Evolutionary conservation across 768 basidiomycete genomes (phyloP).

Genomic region (Phanerodontia chrysosporium): DNA sequence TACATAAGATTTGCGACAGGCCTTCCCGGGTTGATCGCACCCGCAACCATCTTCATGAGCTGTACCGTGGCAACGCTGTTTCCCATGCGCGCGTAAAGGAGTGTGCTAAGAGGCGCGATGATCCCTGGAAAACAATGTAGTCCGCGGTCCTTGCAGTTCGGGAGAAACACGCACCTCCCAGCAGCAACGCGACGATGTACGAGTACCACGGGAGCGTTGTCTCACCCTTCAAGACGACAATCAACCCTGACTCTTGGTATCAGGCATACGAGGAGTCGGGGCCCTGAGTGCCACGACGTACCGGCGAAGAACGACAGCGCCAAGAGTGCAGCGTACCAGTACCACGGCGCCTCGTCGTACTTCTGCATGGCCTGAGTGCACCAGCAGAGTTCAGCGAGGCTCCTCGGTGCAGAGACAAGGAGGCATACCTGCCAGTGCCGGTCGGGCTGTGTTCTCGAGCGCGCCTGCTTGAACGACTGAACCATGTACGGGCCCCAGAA

Average conservation of each 20-base stretch:
- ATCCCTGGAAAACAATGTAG: constrained; percentile 5
- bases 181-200: constrained; percentile 51
- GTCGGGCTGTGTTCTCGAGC: constrained; percentile 44
- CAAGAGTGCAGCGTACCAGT: constrained; percentile 53
- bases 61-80: constrained; percentile 57
- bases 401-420: background rate
- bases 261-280: background rate
- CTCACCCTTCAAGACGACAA: constrained; percentile 54
- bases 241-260: constrained; percentile 36
- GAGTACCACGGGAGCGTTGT: constrained; percentile 63
- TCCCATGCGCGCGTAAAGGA: constrained; percentile 56
- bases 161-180: constrained; percentile 30
- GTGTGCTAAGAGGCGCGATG: constrained; percentile 49
- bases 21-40: constrained; percentile 54
- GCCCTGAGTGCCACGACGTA: constrained; percentile 26
- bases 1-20: constrained; percentile 71
- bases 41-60: constrained; percentile 64
- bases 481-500: constrained; percentile 53
- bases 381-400: background rate
- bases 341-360: constrained; percentile 58
- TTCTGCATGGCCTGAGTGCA: constrained; percentile 42
- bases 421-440: constrained; percentile 46
- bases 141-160: background rate
- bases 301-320: constrained; percentile 52
- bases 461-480: constrained; percentile 46